phyloP scores from a whole-genome alignment of 495 filamentous ascomycete genomes.

The Podospora bellae-mahoneyi region DNA sequence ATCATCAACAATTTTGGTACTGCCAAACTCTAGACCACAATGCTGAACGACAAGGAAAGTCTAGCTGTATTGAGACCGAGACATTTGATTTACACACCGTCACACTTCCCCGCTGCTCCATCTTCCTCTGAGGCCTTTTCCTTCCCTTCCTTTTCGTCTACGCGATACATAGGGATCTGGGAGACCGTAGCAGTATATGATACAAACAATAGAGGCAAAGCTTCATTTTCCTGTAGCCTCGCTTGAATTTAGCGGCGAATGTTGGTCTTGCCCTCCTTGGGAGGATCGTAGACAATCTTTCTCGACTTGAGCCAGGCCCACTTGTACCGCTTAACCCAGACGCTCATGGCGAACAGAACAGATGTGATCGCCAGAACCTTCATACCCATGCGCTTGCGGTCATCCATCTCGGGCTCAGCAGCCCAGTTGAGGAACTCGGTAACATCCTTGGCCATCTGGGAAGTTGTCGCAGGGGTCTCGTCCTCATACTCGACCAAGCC shows the following conservation, averaged over 20 bases:
- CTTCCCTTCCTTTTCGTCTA: constrained; percentile 33
- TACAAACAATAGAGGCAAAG: constrained; percentile 42
- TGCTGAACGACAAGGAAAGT: constrained; percentile 21
- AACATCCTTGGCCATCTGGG: constrained; percentile 99
- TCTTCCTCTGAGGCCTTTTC: constrained; percentile 16
- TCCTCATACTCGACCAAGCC: constrained; percentile 99
- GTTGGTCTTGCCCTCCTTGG: constrained; percentile 41
- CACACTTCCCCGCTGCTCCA: constrained; percentile 10
- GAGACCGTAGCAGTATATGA: constrained; percentile 40
- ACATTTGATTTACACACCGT: constrained; percentile 41
- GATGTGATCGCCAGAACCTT: constrained; percentile 79
- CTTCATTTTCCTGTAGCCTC: constrained; percentile 13
- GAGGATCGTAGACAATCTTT: constrained; percentile 84
- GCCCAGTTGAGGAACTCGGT: constrained; percentile 98
- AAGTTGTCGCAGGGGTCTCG: constrained; percentile 85
- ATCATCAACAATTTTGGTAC: neutral
- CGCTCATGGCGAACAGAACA: constrained; percentile 76
- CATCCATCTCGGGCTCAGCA: constrained; percentile 97
- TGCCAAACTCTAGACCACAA: neutral
- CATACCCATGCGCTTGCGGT: constrained; percentile 98
- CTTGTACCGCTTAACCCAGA: constrained; percentile 99
- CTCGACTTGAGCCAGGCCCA: constrained; percentile 93
- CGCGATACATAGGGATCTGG: constrained; percentile 36
- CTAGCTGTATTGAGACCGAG: constrained; percentile 35
- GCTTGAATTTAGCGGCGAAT: constrained; percentile 34